A percentile compares a stretch with the other conserved stretches of the same genome.
These are phyloP conservation scores for Daedaleopsis nitida DNA, from an alignment of 768 basidiomycete species.

Conservation along the genomic window DNA sequence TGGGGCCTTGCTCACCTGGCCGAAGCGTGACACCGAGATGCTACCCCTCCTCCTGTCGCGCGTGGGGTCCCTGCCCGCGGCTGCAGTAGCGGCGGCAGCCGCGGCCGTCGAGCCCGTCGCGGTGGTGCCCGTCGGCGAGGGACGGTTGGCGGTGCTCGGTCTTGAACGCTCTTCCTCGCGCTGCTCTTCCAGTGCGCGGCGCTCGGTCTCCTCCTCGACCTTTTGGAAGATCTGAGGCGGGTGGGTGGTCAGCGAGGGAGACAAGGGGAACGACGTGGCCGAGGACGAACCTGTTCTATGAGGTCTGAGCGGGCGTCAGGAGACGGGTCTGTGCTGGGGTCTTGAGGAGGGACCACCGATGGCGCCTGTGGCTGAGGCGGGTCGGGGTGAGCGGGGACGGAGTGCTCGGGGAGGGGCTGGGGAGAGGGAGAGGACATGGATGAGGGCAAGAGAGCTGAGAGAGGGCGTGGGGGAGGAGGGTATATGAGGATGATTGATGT, in stretches of 20 bases:
- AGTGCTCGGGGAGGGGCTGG: background rate
- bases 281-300: conserved; percentile 22
- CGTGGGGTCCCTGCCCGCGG: conserved; percentile 3
- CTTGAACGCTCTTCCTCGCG: conserved; percentile 12
- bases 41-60: conserved; percentile 44
- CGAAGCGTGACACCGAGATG: conserved; percentile 61
- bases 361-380: background rate
- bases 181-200: conserved; percentile 37
- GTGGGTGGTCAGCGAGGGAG: background rate
- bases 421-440: background rate
- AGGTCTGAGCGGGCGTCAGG: conserved; percentile 15
- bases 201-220: conserved; percentile 59
- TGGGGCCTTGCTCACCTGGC: conserved; percentile 46
- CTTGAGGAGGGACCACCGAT: background rate
- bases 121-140: background rate
- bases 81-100: conserved; percentile 9
- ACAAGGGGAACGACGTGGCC: background rate
- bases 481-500: conserved; percentile 17
- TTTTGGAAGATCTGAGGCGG: conserved; percentile 52
- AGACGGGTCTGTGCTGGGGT: background rate
- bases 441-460: background rate
- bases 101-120: background rate
- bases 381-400: background rate
- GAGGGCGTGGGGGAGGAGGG: conserved; percentile 1
- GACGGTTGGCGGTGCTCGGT: conserved; percentile 3